These are phyloP conservation scores for Marchantia polymorpha DNA, from an alignment of 225 moss, liverwort and hornwort species.

Conservation along the genomic window DNA sequence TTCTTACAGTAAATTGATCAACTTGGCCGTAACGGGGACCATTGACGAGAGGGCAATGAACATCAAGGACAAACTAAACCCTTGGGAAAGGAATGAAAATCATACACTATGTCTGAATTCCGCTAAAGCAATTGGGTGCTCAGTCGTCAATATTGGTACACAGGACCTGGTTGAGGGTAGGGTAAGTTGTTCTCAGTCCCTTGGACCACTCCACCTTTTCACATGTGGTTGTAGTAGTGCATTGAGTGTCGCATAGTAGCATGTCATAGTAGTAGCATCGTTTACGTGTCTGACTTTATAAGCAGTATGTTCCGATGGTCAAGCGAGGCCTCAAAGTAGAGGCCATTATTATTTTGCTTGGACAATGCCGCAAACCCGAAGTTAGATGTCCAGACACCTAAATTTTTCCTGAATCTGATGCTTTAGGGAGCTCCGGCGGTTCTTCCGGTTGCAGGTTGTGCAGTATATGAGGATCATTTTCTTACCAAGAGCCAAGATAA, in stretches of 20 bases:
- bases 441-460: neutral
- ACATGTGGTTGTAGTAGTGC: neutral
- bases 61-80: constrained; percentile 83
- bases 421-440: neutral
- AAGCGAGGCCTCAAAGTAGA: neutral
- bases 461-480: neutral
- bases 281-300: neutral
- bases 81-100: constrained; percentile 98
- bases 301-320: neutral
- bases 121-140: constrained; percentile 97
- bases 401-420: neutral
- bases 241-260: neutral
- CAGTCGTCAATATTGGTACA: constrained; percentile 98
- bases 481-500: neutral
- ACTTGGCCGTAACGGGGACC: constrained; percentile 90
- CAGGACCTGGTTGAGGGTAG: constrained; percentile 89
- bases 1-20: constrained; percentile 84
- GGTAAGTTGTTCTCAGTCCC: constrained; percentile 45
- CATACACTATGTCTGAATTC: constrained; percentile 89
- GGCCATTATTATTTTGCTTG: neutral
- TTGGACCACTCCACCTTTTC: neutral
- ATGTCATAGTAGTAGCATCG: neutral
- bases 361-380: neutral
- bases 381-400: too few relatives aligned
- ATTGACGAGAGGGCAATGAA: constrained; percentile 97